A percentile compares a stretch with the other conserved stretches of the same genome.
Evolutionary conservation across 108 stramenopile species (phyloP).

Genomic region (Cylindrotheca fusiformis): DNA sequence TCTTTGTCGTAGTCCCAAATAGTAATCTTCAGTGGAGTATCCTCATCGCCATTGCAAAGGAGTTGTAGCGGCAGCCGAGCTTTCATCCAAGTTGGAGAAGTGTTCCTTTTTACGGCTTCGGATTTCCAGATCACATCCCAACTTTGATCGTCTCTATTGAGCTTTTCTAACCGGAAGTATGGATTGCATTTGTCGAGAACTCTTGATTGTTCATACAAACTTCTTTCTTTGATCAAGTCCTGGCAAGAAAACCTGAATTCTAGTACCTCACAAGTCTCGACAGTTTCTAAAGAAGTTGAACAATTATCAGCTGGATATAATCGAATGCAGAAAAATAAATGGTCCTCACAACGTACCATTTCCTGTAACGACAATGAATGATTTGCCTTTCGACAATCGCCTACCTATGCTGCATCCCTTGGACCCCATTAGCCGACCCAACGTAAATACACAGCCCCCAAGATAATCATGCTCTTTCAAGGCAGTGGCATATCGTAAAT

Average conservation of each 20-base stretch:
- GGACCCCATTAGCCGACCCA: conserved; percentile 59
- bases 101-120: conserved; percentile 41
- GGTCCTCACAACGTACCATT: conserved; percentile 11
- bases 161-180: conserved; percentile 46
- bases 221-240: conserved; percentile 35
- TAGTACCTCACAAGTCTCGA: conserved; percentile 40
- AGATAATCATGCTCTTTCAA: conserved; percentile 60
- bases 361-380: conserved; percentile 38
- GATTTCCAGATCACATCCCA: conserved; percentile 65
- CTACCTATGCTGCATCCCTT: conserved; percentile 42
- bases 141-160: conserved; percentile 53
- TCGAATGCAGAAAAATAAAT: neutral
- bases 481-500: conserved; percentile 43
- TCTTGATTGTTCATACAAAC: conserved; percentile 36
- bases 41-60: conserved; percentile 50
- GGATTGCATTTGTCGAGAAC: conserved; percentile 40
- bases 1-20: conserved; percentile 57
- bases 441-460: conserved; percentile 46
- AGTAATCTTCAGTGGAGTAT: conserved; percentile 55
- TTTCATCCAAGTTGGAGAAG: conserved; percentile 48
- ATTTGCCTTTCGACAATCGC: conserved; percentile 28
- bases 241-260: conserved; percentile 52
- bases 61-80: conserved; percentile 51
- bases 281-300: conserved; percentile 19
- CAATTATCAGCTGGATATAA: neutral